phyloP scores from a whole-genome alignment of 1,284 basidiomycete genomes.

The Microbotryum violaceum region DNA sequence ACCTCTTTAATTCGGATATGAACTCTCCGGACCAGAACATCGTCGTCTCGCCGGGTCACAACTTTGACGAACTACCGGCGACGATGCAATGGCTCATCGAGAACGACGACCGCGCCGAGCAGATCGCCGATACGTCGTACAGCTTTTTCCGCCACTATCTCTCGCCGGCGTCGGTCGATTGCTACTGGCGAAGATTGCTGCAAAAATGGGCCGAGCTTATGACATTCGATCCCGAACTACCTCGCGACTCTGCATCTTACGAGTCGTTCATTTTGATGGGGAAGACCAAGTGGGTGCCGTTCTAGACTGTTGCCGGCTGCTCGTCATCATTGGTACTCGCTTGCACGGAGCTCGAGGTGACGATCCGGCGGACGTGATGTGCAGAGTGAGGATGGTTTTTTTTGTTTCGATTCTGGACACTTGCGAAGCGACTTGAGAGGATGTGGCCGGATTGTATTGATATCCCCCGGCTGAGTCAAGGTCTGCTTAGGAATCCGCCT shows the following conservation, averaged over 20 bases:
- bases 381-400: too few species aligned
- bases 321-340: too few species aligned
- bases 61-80: conserved; percentile 35
- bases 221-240: conserved; percentile 36
- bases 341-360: too few species aligned
- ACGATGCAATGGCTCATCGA: conserved; percentile 38
- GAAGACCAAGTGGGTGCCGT: conserved; percentile 38
- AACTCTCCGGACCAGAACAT: conserved; percentile 40
- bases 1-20: conserved; percentile 37
- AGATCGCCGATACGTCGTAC: conserved; percentile 39
- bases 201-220: conserved; percentile 32
- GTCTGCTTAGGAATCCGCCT: too few species aligned
- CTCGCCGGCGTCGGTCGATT: conserved; percentile 37
- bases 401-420: too few species aligned
- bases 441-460: too few species aligned
- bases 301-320: conserved; percentile 8
- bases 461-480: too few species aligned
- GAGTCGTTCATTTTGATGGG: conserved; percentile 38
- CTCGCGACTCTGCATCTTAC: conserved; percentile 35
- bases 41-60: conserved; percentile 35
- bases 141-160: conserved; percentile 38
- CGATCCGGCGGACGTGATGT: too few species aligned
- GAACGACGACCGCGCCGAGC: conserved; percentile 33
- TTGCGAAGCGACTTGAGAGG: too few species aligned
- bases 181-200: conserved; percentile 36